Evolutionary conservation across 2,329 filamentous ascomycete genomes (phyloP), one percentile per base, ranked within the genome.

Genomic region (Fusarium domesticum): DNA sequence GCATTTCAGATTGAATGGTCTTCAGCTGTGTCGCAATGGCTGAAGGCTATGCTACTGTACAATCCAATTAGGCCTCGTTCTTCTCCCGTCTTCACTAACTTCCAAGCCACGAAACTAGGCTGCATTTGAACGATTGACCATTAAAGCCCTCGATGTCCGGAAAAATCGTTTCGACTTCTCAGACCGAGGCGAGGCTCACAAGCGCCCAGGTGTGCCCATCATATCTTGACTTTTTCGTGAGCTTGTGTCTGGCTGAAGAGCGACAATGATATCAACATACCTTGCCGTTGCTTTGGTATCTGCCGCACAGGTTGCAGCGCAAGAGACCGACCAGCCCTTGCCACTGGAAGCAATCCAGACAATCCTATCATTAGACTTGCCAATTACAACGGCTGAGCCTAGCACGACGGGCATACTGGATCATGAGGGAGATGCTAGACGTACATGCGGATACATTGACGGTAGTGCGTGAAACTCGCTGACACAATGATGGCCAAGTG

Each of bases 361-460:
- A 11, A 8, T 3, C 14, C 8, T 8, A 3, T 10, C 23, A 28
- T 28, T 12, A 38, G 14, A 36, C 8, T 30, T 17, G 12, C 18
- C 16, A 28, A 16, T 25, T 14, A 19, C 18, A 8, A 28, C 7
- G 14, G 23, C 23, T 5, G 23, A 12, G 4, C 17, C 28, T 14
- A 7, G 18, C 14, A 19, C 25, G 14, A 37, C 34, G 4, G 15
- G 7, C 5, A 19, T 31, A 18, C 15, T 37, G 18, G 25, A 17
- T 6, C 2, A 16, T 16, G 7, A 12, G 12, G 28, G 18, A 8
- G 8, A 18, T 10, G n/a, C 4, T n/a, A 20, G 25, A 11, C 2
- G 18, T 11, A 40, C 15, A 8, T 46, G 48, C 17, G 44, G 51
- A 16, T 52, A 46, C 12, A 6, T 52, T 17, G 14, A 42, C 2